These are phyloP conservation scores for Vicia faba DNA, from an alignment of 306 rosid species.

Conservation along the genomic window DNA sequence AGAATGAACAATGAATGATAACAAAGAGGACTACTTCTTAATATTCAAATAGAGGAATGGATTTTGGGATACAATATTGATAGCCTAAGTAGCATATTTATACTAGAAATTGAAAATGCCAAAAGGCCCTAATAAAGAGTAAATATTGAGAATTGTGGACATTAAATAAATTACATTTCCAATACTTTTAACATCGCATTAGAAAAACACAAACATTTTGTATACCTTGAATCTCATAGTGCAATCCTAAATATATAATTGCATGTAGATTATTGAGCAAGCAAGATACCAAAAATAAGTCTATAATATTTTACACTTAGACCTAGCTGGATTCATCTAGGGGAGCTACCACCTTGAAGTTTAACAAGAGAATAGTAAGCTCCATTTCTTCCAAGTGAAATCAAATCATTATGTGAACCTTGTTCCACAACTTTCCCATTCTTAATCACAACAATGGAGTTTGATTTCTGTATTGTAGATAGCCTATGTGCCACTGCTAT, in stretches of 20 bases:
- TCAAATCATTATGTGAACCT: constrained; percentile 76
- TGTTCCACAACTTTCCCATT: constrained; percentile 73
- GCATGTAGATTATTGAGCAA: constrained; percentile 23
- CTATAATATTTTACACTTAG: constrained; percentile 24
- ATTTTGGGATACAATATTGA: no score
- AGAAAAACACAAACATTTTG: neutral
- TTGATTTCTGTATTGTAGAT: constrained; percentile 69
- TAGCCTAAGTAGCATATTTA: no score
- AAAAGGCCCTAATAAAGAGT: no score
- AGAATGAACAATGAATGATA: no score
- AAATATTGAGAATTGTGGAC: no score
- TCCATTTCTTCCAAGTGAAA: constrained; percentile 59
- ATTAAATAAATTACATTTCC: no score
- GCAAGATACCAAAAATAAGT: neutral
- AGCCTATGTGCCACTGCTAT: constrained; percentile 76
- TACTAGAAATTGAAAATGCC: no score
- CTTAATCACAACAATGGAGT: constrained; percentile 75
- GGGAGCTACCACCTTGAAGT: constrained; percentile 55
- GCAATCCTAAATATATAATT: constrained; percentile 12
- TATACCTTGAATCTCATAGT: constrained; percentile 3
- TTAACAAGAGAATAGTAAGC: constrained; percentile 59
- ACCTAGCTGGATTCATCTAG: constrained; percentile 33
- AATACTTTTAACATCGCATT: neutral
- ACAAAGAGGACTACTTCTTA: no score
- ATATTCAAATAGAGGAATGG: no score